These are phyloP conservation scores for Phaeosphaeria sp. DNA, from an alignment of 2,329 filamentous ascomycete species.

Conservation along the genomic window DNA sequence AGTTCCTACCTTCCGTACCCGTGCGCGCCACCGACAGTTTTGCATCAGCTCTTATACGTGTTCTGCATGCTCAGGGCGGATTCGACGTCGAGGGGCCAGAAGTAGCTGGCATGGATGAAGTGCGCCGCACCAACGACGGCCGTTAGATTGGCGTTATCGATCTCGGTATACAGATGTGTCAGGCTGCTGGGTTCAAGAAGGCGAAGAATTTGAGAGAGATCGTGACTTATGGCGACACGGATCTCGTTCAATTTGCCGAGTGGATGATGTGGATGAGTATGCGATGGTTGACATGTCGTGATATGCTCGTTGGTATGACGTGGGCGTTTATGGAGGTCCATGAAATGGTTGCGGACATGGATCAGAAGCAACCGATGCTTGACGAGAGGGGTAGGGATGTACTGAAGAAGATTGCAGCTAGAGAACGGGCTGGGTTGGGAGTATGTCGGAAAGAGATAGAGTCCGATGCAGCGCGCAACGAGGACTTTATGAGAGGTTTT, in stretches of 20 bases:
- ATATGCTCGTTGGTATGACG: conserved; percentile 42
- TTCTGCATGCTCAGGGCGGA: conserved; percentile 51
- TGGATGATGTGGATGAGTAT: conserved; percentile 23
- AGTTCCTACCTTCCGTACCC: conserved; percentile 47
- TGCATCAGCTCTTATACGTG: conserved; percentile 46
- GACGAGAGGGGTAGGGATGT: background rate
- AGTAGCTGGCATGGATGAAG: conserved; percentile 52
- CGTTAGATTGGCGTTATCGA: conserved; percentile 39
- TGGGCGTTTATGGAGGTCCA: conserved; percentile 41
- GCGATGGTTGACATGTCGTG: conserved; percentile 26
- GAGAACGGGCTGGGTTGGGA: conserved; percentile 16
- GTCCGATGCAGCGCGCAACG: background rate
- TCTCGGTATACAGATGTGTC: conserved; percentile 41
- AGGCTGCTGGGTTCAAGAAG: conserved; percentile 12
- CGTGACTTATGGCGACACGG: conserved; percentile 33
- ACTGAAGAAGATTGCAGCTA: conserved; percentile 12
- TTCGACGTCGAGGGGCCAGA: conserved; percentile 46
- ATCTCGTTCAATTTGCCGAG: conserved; percentile 47
- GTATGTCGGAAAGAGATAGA: conserved; percentile 14
- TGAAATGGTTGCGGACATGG: conserved; percentile 7
- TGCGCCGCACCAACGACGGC: conserved; percentile 30
- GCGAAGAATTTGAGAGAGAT: conserved; percentile 32
- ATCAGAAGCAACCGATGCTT: background rate
- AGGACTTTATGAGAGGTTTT: conserved; percentile 6
- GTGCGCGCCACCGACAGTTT: conserved; percentile 41